A percentile compares a stretch with the other conserved stretches of the same genome.
phyloP scores from a whole-genome alignment of 202 grass and related monocot genomes.

The Sporobolus alterniflorus region DNA sequence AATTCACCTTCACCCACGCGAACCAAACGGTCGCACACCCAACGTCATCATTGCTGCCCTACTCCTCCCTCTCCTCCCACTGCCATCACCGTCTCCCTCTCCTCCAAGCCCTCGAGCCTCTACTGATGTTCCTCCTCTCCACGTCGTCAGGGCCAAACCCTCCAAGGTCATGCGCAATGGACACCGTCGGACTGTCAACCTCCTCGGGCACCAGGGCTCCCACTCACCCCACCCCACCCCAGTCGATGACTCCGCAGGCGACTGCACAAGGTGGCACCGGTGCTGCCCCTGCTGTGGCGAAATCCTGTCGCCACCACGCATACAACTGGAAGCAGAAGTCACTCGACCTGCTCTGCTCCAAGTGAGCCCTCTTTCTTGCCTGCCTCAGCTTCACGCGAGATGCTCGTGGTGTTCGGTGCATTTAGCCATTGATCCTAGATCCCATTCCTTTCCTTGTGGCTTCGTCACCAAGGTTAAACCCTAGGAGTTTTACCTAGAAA shows the following conservation, averaged over 20 bases:
- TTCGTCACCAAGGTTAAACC: conserved; percentile 21
- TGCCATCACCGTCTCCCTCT: too few species aligned
- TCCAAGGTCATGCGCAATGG: conserved; percentile 8
- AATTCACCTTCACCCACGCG: too few species aligned
- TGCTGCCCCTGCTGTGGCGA: not conserved
- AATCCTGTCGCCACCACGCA: conserved; percentile 45
- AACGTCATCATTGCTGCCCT: too few species aligned
- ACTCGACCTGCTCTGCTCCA: conserved; percentile 83
- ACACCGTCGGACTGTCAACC: conserved; percentile 3
- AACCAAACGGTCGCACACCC: too few species aligned
- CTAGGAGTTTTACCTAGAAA: conserved; percentile 18
- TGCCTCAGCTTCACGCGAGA: not conserved
- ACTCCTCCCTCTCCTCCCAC: too few species aligned
- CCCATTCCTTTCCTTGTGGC: too few species aligned
- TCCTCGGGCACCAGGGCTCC: conserved; percentile 15
- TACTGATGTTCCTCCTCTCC: not conserved
- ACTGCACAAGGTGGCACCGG: not conserved
- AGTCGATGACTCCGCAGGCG: not conserved
- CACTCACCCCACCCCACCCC: not conserved
- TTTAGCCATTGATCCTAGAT: too few species aligned
- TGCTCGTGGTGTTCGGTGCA: not conserved
- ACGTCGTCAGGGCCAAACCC: not conserved
- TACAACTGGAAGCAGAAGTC: conserved; percentile 98
- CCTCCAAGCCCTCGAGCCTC: too few species aligned
- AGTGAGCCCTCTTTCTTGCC: conserved; percentile 35